Evolutionary conservation across 176 grass and related monocot species (phyloP).

Genomic region (Puya raimondii): DNA sequence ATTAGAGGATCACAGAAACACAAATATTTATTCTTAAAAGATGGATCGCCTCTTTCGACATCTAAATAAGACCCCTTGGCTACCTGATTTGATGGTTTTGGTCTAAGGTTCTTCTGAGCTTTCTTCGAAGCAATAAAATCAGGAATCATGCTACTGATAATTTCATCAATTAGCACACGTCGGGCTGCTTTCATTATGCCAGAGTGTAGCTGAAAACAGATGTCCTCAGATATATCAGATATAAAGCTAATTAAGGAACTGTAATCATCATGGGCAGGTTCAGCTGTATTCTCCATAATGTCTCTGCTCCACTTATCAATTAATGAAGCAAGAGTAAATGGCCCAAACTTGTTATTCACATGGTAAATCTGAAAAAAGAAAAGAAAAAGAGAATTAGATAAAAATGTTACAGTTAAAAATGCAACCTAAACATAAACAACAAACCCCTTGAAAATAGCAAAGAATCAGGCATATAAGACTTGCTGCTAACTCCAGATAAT

Average conservation of each 20-base stretch:
- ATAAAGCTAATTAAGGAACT: conserved; percentile 35
- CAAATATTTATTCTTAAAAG: neutral
- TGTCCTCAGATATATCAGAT: conserved; percentile 42
- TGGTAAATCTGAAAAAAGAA: conserved; percentile 63
- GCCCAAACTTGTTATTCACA: conserved; percentile 61
- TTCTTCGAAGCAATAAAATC: conserved; percentile 64
- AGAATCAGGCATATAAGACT: neutral
- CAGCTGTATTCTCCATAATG: conserved; percentile 20
- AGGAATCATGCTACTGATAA: conserved; percentile 67
- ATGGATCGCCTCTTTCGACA: neutral
- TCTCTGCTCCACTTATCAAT: conserved; percentile 68
- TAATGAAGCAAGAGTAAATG: conserved; percentile 68
- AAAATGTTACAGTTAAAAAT: neutral
- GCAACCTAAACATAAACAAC: neutral
- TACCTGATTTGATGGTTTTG: conserved; percentile 35
- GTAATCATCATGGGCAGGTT: conserved; percentile 30
- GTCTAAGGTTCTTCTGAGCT: conserved; percentile 32
- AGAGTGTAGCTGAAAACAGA: conserved; percentile 62
- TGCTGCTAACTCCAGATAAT: no score
- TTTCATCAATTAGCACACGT: conserved; percentile 68
- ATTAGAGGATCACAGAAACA: neutral
- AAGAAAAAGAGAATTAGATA: conserved; percentile 13
- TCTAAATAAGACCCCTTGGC: conserved; percentile 36
- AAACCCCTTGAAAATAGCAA: neutral
- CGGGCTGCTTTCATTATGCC: conserved; percentile 92